Evolutionary conservation across 1,284 basidiomycete species (phyloP).

Genomic region (Irpex lacteus): DNA sequence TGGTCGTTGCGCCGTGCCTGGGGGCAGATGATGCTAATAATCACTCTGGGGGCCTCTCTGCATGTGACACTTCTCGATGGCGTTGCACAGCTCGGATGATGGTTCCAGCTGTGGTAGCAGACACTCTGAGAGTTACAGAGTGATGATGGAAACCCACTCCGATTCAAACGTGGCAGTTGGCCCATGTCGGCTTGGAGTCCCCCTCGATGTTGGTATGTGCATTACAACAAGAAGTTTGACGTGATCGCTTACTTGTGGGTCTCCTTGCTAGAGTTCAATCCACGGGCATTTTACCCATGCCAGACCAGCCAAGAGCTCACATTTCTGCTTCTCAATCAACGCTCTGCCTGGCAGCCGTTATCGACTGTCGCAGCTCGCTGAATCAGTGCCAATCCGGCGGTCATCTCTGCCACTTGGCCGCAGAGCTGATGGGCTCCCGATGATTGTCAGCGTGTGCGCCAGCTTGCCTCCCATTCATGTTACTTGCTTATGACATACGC

Average conservation of each 20-base stretch:
- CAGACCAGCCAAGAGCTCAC: background rate
- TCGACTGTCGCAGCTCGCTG: background rate
- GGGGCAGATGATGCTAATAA: slow-evolving; percentile 42
- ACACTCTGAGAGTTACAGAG: background rate
- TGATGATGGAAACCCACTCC: slow-evolving; percentile 4
- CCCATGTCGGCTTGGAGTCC: background rate
- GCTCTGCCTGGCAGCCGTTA: background rate
- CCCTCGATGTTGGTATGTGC: background rate
- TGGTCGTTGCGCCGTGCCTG: slow-evolving; percentile 32
- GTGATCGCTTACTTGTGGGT: background rate
- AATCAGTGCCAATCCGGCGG: background rate
- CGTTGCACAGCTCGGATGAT: slow-evolving; percentile 6
- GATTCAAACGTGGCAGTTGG: background rate
- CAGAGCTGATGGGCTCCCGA: background rate
- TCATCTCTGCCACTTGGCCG: background rate
- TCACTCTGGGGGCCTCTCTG: background rate
- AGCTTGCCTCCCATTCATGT: background rate
- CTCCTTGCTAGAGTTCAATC: background rate
- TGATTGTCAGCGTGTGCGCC: background rate
- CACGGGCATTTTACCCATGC: too few relatives aligned
- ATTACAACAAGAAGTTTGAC: background rate
- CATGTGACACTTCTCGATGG: slow-evolving; percentile 5
- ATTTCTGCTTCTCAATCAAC: background rate
- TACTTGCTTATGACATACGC: background rate
- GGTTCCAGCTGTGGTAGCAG: background rate